These are phyloP conservation scores for Sclerotinia borealis DNA, from an alignment of 2,329 filamentous ascomycete species.

Conservation along the genomic window DNA sequence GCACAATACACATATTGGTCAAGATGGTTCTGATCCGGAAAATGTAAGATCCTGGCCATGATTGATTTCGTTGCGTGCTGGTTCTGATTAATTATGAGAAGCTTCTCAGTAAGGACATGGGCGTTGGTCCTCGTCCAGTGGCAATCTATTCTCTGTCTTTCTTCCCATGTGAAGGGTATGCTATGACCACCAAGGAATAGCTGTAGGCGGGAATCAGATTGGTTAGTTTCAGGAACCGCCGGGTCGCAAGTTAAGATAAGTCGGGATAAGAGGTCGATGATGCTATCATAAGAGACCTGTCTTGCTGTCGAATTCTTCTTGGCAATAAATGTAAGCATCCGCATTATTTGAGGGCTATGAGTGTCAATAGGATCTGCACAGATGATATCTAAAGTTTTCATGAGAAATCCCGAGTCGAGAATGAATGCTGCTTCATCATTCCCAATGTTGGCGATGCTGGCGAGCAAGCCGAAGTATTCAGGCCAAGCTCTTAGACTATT, in stretches of 20 bases:
- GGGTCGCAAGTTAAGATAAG: constrained; percentile 28
- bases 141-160: constrained; percentile 42
- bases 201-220: background rate
- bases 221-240: background rate
- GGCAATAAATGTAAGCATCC: constrained; percentile 46
- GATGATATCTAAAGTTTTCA: constrained; percentile 36
- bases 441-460: constrained; percentile 59
- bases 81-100: constrained; percentile 58
- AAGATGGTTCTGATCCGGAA: constrained; percentile 40
- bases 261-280: constrained; percentile 44
- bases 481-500: constrained; percentile 61
- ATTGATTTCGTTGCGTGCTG: constrained; percentile 47
- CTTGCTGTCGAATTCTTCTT: constrained; percentile 43
- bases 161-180: constrained; percentile 40
- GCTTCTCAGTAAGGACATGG: constrained; percentile 59
- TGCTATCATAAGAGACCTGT: constrained; percentile 47
- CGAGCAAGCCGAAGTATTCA: constrained; percentile 67
- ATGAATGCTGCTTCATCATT: constrained; percentile 51
- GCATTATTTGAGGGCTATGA: constrained; percentile 43
- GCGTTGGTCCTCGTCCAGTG: constrained; percentile 36
- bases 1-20: constrained; percentile 44
- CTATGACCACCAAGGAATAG: constrained; percentile 17
- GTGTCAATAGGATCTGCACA: constrained; percentile 28
- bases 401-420: constrained; percentile 55
- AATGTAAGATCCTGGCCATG: constrained; percentile 48